Evolutionary conservation across 345 rosid species (phyloP), one percentile per base, ranked within the genome.

Genomic region (Eucalyptus polyanthemos): DNA sequence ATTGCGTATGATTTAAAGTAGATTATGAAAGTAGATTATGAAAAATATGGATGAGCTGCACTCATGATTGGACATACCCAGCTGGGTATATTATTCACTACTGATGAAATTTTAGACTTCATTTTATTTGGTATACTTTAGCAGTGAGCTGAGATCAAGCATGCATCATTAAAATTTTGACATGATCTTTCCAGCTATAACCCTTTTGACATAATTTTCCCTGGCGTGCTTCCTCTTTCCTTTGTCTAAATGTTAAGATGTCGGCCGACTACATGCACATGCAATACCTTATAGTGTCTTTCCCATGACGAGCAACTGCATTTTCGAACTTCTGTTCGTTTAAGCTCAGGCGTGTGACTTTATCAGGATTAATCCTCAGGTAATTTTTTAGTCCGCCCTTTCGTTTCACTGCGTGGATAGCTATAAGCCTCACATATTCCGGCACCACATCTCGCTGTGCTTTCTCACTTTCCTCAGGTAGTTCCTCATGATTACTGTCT

Each of bases 311-410:
- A 88, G 86, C 87, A 50, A 91, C 88, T 62, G 95, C 93, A 72
- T 91, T 94, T 91, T 95, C 94, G 24, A 96, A 94, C 95, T 95
- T 94, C 67, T 92, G 95, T 92, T 96, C 97, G 42, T 96, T 95
- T 92, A 96, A 93, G 92, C 98, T 95, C 88, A 96, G 92, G 58
- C 98, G 93, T 89, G 90, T 94, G 81, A 91, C 96, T 90, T 91
- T 91, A 50, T 88, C 89, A 50, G 93, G 96, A 89, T 93, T 94
- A 80, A 92, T 93, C 50, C 90, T 90, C 88, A 93, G 90, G 88
- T 93, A 93, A 60, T 88, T 92, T 27, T 88, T 92, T 37, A 93
- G 6, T 58, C 95, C 95, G 47, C 95, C 95, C 92, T 94, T 95
- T 37, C 92, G 94, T 90, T 95, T 96, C 80, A 93, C 95, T 47